Percentiles rank a stretch among this genome's conserved stretches.
These are phyloP conservation scores for Amborella trichopoda DNA, from an alignment of 164 flowering plant genomes.

Conservation along the genomic window DNA sequence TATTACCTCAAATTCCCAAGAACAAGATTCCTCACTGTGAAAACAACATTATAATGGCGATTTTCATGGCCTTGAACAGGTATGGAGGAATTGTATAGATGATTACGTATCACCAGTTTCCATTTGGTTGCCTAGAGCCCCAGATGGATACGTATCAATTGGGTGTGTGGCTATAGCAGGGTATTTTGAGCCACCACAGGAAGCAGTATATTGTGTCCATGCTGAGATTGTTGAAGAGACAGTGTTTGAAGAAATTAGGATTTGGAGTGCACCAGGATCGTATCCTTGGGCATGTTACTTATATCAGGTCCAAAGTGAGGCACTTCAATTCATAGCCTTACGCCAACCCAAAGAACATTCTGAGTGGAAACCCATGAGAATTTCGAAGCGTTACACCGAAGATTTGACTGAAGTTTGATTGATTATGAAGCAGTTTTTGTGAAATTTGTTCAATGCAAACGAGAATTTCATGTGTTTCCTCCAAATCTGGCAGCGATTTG, in stretches of 20 bases:
- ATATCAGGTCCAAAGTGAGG: constrained; percentile 78
- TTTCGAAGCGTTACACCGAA: constrained; percentile 17
- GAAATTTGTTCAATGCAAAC: too few species aligned
- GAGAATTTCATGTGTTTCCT: too few species aligned
- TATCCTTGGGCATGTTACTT: constrained; percentile 96
- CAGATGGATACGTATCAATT: constrained; percentile 66
- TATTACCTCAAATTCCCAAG: too few species aligned
- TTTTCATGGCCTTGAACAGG: too few species aligned
- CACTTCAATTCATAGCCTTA: constrained; percentile 76
- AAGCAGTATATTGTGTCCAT: constrained; percentile 43
- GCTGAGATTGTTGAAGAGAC: constrained; percentile 60
- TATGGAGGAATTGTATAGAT: constrained; percentile 90
- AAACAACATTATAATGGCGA: too few species aligned
- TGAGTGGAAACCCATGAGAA: constrained; percentile 65
- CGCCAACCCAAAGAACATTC: constrained; percentile 63
- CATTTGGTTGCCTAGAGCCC: constrained; percentile 90
- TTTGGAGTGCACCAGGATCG: constrained; percentile 74
- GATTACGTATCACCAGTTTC: constrained; percentile 70
- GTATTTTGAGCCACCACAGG: constrained; percentile 55
- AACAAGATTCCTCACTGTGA: too few species aligned
- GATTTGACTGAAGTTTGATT: constrained; percentile 2
- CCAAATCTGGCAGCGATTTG: too few species aligned
- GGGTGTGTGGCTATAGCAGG: constrained; percentile 75
- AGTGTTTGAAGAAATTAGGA: constrained; percentile 57
- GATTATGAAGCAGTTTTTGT: too few species aligned